Conservation (phyloP, 2,329 filamentous ascomycete species). For the Ceratocystis huliohia region DNA sequence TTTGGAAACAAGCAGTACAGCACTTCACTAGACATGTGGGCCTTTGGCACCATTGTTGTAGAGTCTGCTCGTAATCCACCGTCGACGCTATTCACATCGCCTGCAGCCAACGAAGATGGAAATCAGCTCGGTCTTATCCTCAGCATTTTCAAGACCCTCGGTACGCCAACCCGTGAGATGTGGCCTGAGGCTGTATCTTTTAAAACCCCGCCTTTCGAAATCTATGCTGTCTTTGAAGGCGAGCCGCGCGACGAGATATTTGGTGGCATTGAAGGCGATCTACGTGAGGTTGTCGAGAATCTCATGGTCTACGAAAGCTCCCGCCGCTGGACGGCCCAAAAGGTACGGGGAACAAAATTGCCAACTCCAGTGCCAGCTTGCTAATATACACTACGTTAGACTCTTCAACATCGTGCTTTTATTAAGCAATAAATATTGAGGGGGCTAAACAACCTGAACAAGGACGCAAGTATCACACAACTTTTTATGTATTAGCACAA, state of each 20-base stretch:
- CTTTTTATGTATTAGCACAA: not conserved
- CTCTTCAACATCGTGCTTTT: conserved; percentile 4
- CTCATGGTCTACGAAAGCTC: conserved; percentile 60
- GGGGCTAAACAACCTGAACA: not conserved
- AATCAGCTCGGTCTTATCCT: conserved; percentile 84
- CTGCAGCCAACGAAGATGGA: conserved; percentile 59
- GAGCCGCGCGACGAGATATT: conserved; percentile 59
- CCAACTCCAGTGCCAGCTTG: too few species aligned
- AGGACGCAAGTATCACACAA: not conserved
- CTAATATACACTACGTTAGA: conserved; percentile 1
- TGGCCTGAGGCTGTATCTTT: conserved; percentile 72
- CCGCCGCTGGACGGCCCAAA: conserved; percentile 50
- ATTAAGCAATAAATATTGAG: not conserved
- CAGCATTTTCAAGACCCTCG: conserved; percentile 83
- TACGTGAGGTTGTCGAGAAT: conserved; percentile 51
- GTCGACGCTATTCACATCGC: conserved; percentile 67
- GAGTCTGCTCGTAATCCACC: conserved; percentile 50
- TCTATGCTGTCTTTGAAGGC: conserved; percentile 63
- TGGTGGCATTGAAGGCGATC: conserved; percentile 43
- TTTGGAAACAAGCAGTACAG: conserved; percentile 71
- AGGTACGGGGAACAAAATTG: conserved; percentile 24
- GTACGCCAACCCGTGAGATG: conserved; percentile 63
- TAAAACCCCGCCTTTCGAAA: conserved; percentile 71
- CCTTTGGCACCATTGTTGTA: conserved; percentile 67
- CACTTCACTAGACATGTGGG: conserved; percentile 74